Evolutionary conservation across 2,329 filamentous ascomycete species (phyloP), one percentile per base, ranked within the genome.

Genomic region (Colletotrichum sp.): DNA sequence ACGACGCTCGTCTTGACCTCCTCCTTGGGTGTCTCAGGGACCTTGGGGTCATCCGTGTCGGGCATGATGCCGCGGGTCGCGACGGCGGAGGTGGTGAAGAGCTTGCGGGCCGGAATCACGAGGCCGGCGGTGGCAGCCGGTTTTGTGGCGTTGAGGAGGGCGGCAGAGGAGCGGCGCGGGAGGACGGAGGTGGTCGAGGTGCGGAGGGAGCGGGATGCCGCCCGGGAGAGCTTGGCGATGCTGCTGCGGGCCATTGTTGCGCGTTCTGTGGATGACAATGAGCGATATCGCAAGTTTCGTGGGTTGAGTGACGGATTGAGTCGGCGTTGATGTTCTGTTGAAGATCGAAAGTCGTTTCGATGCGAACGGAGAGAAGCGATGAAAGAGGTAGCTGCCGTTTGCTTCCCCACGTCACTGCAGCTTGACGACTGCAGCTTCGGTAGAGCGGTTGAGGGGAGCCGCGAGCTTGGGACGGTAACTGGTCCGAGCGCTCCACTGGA

Each of bases 1-100:
- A 93, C 92, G 1, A 94, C 83, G 72, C 44, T 80, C 70, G 55
- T 79, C 83, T 80, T 75, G 89, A 88, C 26, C 84, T 86, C 67
- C 80, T 87, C 83, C 78, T 83, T 68, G 78, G 84, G 78, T 64
- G 85, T 82, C 76, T 89, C 80, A 78, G 89, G 87, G 55, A 86
- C 82, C 60, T 84, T 79, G 12, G 92, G 91, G 74, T 92, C 85
- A 55, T 88, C 85, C 8, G 90, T 89, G 77, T 91, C 89, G n/a
- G 92, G 92, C 77, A 90, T 90, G 79, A 93, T 89, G 76, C 91
- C 90, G 80, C 89, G 86, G 79, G 78, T 69, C n/a, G 77, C 75
- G 30, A 77, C 67, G 24, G 80, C 36, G 13, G 81, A 81, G 34
- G 82, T 81, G 26, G 83, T 83, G 76, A 87, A 83, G 59, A 77